Base-by-base conservation (phyloP, 2,329 filamentous ascomycete species). In the Colletotrichum gloeosporioides region DNA sequence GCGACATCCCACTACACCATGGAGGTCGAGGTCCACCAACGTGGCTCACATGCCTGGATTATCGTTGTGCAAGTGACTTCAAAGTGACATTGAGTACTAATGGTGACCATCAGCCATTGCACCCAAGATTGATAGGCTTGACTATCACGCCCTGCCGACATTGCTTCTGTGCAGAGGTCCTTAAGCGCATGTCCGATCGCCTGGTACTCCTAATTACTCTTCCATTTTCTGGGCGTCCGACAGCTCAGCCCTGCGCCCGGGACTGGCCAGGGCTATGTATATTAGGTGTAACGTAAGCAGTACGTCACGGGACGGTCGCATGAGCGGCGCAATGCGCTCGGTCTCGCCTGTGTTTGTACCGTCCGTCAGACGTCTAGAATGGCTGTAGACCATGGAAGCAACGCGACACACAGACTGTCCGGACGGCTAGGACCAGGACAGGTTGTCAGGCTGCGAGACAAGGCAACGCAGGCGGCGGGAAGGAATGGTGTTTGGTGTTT, bases 21-120 rank as follows among this genome's bases (percentile, higher is more conserved):
- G 92, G 91, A 88, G 90, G 89, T 88, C 85, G 90, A 88, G 93
- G 92, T 95, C 93, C 93, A 94, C 93, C 88, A 89, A 89, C 87
- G 85, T 85, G 91, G 92, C 89, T 89, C 85, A 94, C 90, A 95
- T 88, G 6, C 31, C 10, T 13, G 34, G 9, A 22, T 53, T 22
- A 13, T 22, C 10, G n/a, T 13, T 22, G 12, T 53, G n/a, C n/a
- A 13, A 22, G 12, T 53, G 44, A 53, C 12, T 53, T 7, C 22
- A n/a, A 22, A 12, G n/a, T 13, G n/a, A 53, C 10, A 22, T 53
- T 53, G 6, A 53, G 8, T 53, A 22, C 44, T 22, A 4, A 22
- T 22, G 18, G 18, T 12, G n/a, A 53, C n/a, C n/a, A 22, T 22
- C 10, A 22, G 44, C n/a, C 44, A 22, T 22, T 22, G n/a, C 44